Evolutionary conservation across 352 stramenopile species (phyloP).

Genomic region (Phytophthora rubi): DNA sequence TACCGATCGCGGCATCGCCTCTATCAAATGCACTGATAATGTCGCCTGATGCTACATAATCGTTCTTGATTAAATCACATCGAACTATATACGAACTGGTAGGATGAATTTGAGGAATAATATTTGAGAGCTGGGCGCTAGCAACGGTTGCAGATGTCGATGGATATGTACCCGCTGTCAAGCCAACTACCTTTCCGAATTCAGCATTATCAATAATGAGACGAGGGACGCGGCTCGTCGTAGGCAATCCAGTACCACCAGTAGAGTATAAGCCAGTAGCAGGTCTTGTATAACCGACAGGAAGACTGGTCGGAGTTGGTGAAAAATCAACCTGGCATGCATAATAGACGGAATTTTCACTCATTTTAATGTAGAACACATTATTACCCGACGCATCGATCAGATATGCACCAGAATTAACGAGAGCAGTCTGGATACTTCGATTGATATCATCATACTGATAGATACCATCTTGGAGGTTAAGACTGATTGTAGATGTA

Average conservation of each 20-base stretch:
- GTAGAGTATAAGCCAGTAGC: conserved; percentile 7
- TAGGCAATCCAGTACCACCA: conserved; percentile 20
- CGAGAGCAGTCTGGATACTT: conserved; percentile 14
- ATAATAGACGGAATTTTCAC: conserved; percentile 18
- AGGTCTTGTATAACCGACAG: conserved; percentile 1
- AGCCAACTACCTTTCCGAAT: conserved; percentile 15
- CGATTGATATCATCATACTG: conserved; percentile 5
- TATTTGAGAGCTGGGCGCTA: not conserved
- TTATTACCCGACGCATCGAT: conserved; percentile 8
- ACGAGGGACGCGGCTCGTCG: conserved; percentile 6
- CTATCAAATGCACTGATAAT: conserved; percentile 18
- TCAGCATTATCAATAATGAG: conserved; percentile 24
- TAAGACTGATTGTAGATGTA: conserved; percentile 3
- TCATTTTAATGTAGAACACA: conserved; percentile 19
- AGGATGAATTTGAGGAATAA: conserved; percentile 20
- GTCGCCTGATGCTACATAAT: conserved; percentile 22
- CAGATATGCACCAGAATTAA: conserved; percentile 13
- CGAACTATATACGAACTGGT: conserved; percentile 18
- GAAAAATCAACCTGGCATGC: conserved; percentile 11
- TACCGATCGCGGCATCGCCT: conserved; percentile 10
- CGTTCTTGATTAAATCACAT: conserved; percentile 32
- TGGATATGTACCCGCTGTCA: conserved; percentile 17
- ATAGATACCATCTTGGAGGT: conserved; percentile 15
- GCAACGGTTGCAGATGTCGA: conserved; percentile 8
- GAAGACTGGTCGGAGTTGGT: not conserved